Conservation (phyloP, 805 yeast genomes). For the Kuraishia ogatae region DNA sequence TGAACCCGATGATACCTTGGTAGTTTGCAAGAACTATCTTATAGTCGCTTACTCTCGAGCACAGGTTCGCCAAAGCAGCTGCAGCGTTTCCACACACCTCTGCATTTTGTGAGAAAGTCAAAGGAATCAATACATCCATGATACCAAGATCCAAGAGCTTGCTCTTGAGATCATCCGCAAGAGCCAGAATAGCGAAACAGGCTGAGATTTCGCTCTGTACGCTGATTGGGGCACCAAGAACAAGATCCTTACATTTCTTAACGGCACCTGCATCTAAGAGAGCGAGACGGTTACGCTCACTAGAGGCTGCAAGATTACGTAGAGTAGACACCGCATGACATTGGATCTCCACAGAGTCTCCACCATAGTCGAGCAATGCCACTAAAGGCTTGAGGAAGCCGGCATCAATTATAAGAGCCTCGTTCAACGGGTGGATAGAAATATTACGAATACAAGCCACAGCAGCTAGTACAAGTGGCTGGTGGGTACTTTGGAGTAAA, state of each 20-base stretch:
- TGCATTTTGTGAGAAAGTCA: constrained; percentile 78
- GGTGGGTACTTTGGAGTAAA: constrained; percentile 79
- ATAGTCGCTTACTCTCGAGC: constrained; percentile 84
- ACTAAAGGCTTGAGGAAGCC: constrained; percentile 93
- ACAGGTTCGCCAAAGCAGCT: constrained; percentile 93
- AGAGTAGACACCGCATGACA: constrained; percentile 97
- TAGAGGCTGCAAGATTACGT: constrained; percentile 91
- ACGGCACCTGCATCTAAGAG: constrained; percentile 94
- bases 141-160: constrained; percentile 78
- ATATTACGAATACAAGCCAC: constrained; percentile 98
- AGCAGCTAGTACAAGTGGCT: constrained; percentile 89
- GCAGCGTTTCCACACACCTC: constrained; percentile 99
- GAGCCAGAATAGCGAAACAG: constrained; percentile 91
- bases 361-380: constrained; percentile 63
- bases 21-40: constrained; percentile 71
- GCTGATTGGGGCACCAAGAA: constrained; percentile 75
- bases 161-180: constrained; percentile 89
- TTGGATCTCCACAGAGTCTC: constrained; percentile 89
- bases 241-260: constrained; percentile 82
- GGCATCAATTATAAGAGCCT: constrained; percentile 91
- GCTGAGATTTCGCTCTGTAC: constrained; percentile 97
- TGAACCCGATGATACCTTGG: constrained; percentile 86
- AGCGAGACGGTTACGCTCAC: constrained; percentile 87
- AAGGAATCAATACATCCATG: constrained; percentile 81
- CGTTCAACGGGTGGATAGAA: constrained; percentile 93